Evolutionary conservation across 768 basidiomycete species (phyloP).

Genomic region (Termitomyces sp.): DNA sequence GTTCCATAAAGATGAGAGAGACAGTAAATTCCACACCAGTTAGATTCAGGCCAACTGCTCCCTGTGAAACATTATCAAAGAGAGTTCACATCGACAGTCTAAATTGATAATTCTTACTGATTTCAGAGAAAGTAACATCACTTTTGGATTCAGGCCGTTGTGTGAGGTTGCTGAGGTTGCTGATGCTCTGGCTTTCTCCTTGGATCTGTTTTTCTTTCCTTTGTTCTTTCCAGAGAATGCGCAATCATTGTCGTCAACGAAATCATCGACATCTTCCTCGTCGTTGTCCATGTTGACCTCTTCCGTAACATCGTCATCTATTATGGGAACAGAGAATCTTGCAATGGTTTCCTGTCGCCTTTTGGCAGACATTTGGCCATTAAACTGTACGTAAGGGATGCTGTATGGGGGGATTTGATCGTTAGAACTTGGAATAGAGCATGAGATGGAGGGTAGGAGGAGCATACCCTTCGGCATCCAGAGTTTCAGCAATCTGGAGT

Average conservation of each 20-base stretch:
- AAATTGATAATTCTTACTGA: slow-evolving; percentile 31
- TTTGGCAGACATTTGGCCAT: slow-evolving; percentile 82
- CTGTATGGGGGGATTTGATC: slow-evolving; percentile 28
- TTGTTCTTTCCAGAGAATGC: slow-evolving; percentile 8
- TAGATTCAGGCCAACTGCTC: slow-evolving; percentile 83
- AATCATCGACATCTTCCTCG: slow-evolving; percentile 25
- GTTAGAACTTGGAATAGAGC: neutral
- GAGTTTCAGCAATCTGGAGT: slow-evolving; percentile 61
- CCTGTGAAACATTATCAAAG: slow-evolving; percentile 28
- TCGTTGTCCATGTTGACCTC: slow-evolving; percentile 21
- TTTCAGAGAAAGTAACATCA: slow-evolving; percentile 88
- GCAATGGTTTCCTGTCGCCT: slow-evolving; percentile 75
- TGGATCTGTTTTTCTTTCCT: slow-evolving; percentile 23
- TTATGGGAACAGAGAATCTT: slow-evolving; percentile 67
- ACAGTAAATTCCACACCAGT: slow-evolving; percentile 38
- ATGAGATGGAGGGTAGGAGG: neutral
- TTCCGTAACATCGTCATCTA: slow-evolving; percentile 17
- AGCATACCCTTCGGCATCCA: slow-evolving; percentile 62
- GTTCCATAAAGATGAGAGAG: neutral
- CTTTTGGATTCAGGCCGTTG: slow-evolving; percentile 49
- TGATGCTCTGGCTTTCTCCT: slow-evolving; percentile 31
- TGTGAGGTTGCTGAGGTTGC: neutral
- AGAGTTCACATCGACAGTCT: neutral
- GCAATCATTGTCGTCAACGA: slow-evolving; percentile 27
- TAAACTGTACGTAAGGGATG: slow-evolving; percentile 77